Evolutionary conservation across 1,284 basidiomycete species (phyloP), one percentile per base, ranked within the genome.

Genomic region (Boletellus sp.): DNA sequence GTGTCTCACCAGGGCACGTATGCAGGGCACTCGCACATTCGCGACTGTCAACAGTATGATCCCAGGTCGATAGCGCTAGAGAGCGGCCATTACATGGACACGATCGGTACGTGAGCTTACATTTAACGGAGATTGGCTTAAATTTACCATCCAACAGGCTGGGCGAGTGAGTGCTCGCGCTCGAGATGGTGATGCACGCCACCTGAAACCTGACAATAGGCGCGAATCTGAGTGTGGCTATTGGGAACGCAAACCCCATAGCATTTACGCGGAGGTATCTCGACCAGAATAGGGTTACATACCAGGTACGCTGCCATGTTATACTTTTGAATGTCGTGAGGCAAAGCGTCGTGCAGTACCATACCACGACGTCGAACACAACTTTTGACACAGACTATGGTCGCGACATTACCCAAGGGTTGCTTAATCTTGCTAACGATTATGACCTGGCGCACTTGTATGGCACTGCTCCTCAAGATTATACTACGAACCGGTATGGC

Each of bases 41-140:
- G 89, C 49, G 87, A 91, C 64, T 93, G 90, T 67, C 63, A 79
- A 74, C 71, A 68, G 72, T 79, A 52, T 40, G 85, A 86, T 62
- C 77, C 78, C 5, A 78, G 83, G 18, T 80, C 82, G 0, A 86
- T 90, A 76, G 76, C 82, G 1, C 70, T 93, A 36, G 88, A 91
- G 59, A 90, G 88, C 48, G 91, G 91, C 42, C 76, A 89, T 22
- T 94, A 92, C 67, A 87, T 93, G 83, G 91, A 94, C 71, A 93
- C 91, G 8, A 75, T 93, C 51, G 89, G 89, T 74, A 64, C 58
- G 74, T 60, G 15, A 4, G n/a, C n/a, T n/a, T 30, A 1, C 18
- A 18, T 45, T 4, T 3, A 15, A n/a, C 38, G 8, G 36, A 11
- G 13, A 12, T 12, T 16, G 11, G 6, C 12, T 37, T 28, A 10